Base-by-base conservation (phyloP, 768 basidiomycete species). In the Russula emetica region DNA sequence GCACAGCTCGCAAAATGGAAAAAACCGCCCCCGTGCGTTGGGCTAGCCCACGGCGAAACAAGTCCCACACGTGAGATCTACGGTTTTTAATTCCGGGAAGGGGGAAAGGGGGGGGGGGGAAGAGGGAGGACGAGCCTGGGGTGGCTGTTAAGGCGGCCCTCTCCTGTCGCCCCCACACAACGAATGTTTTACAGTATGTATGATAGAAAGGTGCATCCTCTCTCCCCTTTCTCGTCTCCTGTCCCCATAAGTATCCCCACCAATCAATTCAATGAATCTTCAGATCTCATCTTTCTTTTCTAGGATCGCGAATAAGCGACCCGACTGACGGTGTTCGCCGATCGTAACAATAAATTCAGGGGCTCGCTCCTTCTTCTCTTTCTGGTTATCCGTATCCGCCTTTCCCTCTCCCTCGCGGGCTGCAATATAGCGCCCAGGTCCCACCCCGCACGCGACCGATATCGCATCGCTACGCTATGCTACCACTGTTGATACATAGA, bases 301-400 rank as follows among this genome's bases (percentile, higher is more conserved):
- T n/a, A 45, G 22, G n/a, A 47, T 22, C 22, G 53, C 22, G 22
- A 30, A 53, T n/a, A 32, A n/a, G 10, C 45, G 49, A 50, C 49
- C 10, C 34, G 22, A 24, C 26, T 24, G 20, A 49, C 58, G 58
- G 63, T 42, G 36, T 64, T 60, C 38, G 53, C 63, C 63, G 63
- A 64, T 60, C 52, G 34, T 36, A 26, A 59, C 44, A 59, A 54
- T 64, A 64, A 64, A 64, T 64, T 64, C 58, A 64, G 63, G 63
- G 36, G n/a, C n/a, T n/a, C 32, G 2, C 9, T 28, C 24, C 6
- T 32, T 40, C 24, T 22, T 49, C 16, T 20, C 13, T 5, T 22
- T 10, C 10, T 36, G 8, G 3, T 0, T 0, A n/a, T n/a, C n/a
- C n/a, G n/a, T n/a, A 0, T n/a, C 44, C 47, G 13, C 26, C 49